Conservation (phyloP, 2,329 filamentous ascomycete genomes). For the Ophiocordyceps australis region DNA sequence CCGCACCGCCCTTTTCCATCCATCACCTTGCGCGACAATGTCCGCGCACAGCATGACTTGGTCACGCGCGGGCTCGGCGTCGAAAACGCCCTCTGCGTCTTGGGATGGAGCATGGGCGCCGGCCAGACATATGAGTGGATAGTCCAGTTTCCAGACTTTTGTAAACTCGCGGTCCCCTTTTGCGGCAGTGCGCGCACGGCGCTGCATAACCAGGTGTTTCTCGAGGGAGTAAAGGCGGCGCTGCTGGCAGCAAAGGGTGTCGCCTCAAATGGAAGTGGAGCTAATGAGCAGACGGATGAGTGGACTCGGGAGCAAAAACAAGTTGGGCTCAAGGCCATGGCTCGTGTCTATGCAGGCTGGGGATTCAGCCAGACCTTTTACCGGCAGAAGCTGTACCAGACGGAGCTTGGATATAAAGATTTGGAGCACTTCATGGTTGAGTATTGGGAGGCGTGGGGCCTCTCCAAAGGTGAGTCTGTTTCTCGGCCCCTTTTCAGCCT, state of each 20-base stretch:
- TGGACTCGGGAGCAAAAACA: slow-evolving; percentile 23
- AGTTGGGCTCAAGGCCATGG: slow-evolving; percentile 46
- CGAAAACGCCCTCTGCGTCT: slow-evolving; percentile 21
- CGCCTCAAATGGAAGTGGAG: slow-evolving; percentile 29
- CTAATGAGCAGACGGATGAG: slow-evolving; percentile 8
- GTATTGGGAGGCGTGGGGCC: slow-evolving; percentile 63
- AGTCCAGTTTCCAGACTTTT: slow-evolving; percentile 27
- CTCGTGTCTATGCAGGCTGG: slow-evolving; percentile 63
- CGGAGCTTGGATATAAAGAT: slow-evolving; percentile 41
- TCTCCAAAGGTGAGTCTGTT: slow-evolving; percentile 31
- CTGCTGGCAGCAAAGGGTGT: slow-evolving; percentile 19
- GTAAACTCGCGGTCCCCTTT: slow-evolving; percentile 24
- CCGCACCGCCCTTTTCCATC: slow-evolving; percentile 18
- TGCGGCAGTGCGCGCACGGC: slow-evolving; percentile 31
- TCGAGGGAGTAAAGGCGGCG: slow-evolving; percentile 32
- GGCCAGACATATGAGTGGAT: slow-evolving; percentile 33
- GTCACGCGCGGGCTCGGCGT: slow-evolving; percentile 23
- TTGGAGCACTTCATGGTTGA: slow-evolving; percentile 57
- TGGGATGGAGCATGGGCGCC: slow-evolving; percentile 40
- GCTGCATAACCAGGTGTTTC: slow-evolving; percentile 32
- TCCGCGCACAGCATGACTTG: slow-evolving; percentile 26
- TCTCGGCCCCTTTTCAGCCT: too few relatives aligned
- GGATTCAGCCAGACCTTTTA: slow-evolving; percentile 70
- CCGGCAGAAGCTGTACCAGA: slow-evolving; percentile 50
- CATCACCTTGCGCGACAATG: slow-evolving; percentile 28